A percentile compares a stretch with the other conserved stretches of the same genome.
Conservation (phyloP, 495 filamentous ascomycete species). For the Penicillium goetzii region DNA sequence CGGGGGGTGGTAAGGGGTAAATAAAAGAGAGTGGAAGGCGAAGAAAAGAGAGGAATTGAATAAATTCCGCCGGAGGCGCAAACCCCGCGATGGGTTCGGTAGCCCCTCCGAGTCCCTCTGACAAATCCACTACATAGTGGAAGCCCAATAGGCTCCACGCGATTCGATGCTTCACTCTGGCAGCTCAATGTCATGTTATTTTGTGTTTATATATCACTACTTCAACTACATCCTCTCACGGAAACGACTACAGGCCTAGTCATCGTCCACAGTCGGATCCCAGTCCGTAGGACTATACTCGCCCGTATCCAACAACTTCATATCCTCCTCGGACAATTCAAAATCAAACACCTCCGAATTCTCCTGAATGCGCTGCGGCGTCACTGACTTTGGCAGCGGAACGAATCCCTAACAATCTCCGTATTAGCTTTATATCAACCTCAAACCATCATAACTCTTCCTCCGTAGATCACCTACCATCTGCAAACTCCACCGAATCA, state of each 20-base stretch:
- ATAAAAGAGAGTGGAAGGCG: not conserved
- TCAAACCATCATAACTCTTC: not conserved
- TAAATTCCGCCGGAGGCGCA: constrained; percentile 5
- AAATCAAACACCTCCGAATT: constrained; percentile 85
- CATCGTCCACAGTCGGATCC: constrained; percentile 61
- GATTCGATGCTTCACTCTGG: not conserved
- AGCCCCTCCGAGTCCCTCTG: constrained; percentile 18
- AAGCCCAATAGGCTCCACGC: not conserved
- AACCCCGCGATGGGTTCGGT: constrained; percentile 21
- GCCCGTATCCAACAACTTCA: constrained; percentile 59
- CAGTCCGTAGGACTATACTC: constrained; percentile 62
- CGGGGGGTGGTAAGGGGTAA: not conserved
- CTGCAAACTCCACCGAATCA: constrained; percentile 85
- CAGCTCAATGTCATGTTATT: not conserved
- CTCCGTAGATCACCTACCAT: constrained; percentile 43
- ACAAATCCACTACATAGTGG: constrained; percentile 24
- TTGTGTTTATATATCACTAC: not conserved
- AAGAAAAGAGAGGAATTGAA: constrained; percentile 1
- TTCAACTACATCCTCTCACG: not conserved
- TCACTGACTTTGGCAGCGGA: constrained; percentile 66
- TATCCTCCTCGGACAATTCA: constrained; percentile 64
- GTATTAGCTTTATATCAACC: not conserved
- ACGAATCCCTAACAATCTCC: constrained; percentile 53
- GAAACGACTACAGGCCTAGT: constrained; percentile 31
- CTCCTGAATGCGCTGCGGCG: constrained; percentile 61